Evolutionary conservation across 345 rosid species (phyloP).

Genomic region (Euphorbia pulcherrima): DNA sequence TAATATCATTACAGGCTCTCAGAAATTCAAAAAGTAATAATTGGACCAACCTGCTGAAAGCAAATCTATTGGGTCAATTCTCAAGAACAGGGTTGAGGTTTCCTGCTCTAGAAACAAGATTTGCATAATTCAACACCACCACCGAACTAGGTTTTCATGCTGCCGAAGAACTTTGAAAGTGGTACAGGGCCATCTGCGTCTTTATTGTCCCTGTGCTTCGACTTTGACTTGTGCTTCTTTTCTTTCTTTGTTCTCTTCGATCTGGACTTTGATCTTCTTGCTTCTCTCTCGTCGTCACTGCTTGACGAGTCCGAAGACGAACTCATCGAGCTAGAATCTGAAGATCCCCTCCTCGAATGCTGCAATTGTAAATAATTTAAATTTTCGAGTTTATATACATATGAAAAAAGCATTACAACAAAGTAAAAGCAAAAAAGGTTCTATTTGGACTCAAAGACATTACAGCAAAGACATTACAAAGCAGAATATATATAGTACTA

Average conservation of each 20-base stretch:
- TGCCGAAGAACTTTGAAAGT: constrained; percentile 85
- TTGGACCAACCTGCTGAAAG: neutral
- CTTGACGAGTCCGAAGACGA: constrained; percentile 76
- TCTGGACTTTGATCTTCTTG: constrained; percentile 76
- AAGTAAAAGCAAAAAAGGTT: neutral
- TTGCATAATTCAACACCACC: constrained; percentile 6
- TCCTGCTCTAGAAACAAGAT: constrained; percentile 12
- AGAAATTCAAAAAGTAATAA: neutral
- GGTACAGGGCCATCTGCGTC: constrained; percentile 74
- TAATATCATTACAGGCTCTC: constrained; percentile 22
- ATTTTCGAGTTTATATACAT: constrained; percentile 1
- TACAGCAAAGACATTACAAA: too few species aligned
- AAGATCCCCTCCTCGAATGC: constrained; percentile 65
- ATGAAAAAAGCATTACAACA: neutral
- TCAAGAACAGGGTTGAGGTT: neutral
- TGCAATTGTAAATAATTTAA: constrained; percentile 29
- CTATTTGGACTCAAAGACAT: neutral
- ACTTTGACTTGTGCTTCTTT: constrained; percentile 64
- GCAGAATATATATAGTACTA: too few species aligned
- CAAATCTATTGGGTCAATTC: neutral
- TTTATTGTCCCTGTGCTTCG: constrained; percentile 48
- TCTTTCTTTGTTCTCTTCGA: constrained; percentile 61
- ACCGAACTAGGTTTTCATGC: constrained; percentile 45
- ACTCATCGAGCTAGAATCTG: constrained; percentile 52
- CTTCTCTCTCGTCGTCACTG: constrained; percentile 64